phyloP scores from a whole-genome alignment of 108 stramenopile species.

The Cylindrotheca fusiformis region DNA sequence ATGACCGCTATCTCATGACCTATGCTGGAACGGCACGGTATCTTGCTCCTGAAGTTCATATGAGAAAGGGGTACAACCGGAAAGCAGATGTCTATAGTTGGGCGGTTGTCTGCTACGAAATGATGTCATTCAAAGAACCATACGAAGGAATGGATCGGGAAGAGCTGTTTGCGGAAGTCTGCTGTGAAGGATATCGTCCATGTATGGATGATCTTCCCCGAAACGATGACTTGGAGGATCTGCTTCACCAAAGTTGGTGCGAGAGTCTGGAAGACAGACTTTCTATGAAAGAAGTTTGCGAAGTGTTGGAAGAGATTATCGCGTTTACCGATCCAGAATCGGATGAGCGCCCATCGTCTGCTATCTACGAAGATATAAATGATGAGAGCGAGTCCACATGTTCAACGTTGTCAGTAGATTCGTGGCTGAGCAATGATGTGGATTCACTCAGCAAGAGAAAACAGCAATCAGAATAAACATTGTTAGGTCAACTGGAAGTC shows the following conservation, averaged over 20 bases:
- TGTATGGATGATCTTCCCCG: not conserved
- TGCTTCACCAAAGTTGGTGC: not conserved
- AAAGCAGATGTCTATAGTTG: constrained; percentile 69
- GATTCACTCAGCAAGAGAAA: too few relatives aligned
- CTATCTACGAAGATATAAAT: not conserved
- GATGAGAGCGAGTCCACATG: not conserved
- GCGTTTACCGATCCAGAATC: not conserved
- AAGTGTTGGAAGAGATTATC: not conserved
- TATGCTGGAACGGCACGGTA: constrained; percentile 66
- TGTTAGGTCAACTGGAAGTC: too few relatives aligned
- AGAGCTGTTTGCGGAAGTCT: constrained; percentile 51
- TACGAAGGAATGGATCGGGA: constrained; percentile 29
- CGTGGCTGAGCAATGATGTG: not conserved
- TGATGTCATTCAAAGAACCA: constrained; percentile 15
- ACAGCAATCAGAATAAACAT: too few relatives aligned
- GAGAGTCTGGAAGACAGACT: not conserved
- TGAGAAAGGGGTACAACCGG: constrained; percentile 57
- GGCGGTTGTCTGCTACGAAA: constrained; percentile 64
- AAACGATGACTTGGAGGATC: not conserved
- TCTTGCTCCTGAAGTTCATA: constrained; percentile 70
- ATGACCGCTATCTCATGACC: constrained; percentile 38
- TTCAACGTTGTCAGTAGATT: not conserved
- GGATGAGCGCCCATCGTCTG: not conserved
- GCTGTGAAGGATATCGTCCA: not conserved
- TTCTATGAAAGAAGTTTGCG: not conserved